phyloP scores from a whole-genome alignment of 441 rosid genomes.

The Populus tomentosa region DNA sequence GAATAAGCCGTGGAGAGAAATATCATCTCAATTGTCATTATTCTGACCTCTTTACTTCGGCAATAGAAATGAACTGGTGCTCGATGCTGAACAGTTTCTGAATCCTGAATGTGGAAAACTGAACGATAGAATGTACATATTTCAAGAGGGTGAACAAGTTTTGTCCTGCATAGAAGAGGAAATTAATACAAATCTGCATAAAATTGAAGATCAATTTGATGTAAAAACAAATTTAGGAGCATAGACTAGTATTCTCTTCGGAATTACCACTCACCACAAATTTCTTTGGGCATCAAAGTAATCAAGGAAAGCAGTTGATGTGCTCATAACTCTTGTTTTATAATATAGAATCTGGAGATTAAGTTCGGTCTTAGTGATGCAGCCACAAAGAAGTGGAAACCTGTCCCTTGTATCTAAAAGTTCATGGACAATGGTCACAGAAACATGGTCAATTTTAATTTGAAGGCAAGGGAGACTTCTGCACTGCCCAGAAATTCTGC shows the following conservation, averaged over 20 bases:
- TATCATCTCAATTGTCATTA: conserved; percentile 5
- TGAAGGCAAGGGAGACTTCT: conserved; percentile 50
- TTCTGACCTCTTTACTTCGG: conserved; percentile 67
- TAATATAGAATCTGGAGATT: conserved; percentile 54
- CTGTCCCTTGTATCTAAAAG: conserved; percentile 63
- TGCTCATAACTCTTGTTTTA: conserved; percentile 68
- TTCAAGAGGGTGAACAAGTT: conserved; percentile 71
- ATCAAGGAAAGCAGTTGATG: conserved; percentile 40
- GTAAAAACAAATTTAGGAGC: conserved; percentile 15
- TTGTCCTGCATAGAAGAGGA: conserved; percentile 53
- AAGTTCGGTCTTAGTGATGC: conserved; percentile 44
- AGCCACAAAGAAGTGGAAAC: conserved; percentile 69
- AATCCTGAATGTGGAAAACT: conserved; percentile 38
- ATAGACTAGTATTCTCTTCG: conserved; percentile 8
- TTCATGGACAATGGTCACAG: conserved; percentile 80
- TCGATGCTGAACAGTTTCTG: conserved; percentile 29
- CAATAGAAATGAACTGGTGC: conserved; percentile 76
- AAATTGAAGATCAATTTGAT: conserved; percentile 6
- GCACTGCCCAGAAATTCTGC: conserved; percentile 37
- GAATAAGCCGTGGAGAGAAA: conserved; percentile 18
- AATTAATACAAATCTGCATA: conserved; percentile 10
- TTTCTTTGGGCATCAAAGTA: conserved; percentile 75
- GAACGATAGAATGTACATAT: conserved; percentile 60
- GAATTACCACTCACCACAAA: conserved; percentile 57
- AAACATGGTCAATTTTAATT: conserved; percentile 44